These are phyloP conservation scores for Arachnomyces sp. DNA, from an alignment of 2,329 filamentous ascomycete species.

Conservation along the genomic window DNA sequence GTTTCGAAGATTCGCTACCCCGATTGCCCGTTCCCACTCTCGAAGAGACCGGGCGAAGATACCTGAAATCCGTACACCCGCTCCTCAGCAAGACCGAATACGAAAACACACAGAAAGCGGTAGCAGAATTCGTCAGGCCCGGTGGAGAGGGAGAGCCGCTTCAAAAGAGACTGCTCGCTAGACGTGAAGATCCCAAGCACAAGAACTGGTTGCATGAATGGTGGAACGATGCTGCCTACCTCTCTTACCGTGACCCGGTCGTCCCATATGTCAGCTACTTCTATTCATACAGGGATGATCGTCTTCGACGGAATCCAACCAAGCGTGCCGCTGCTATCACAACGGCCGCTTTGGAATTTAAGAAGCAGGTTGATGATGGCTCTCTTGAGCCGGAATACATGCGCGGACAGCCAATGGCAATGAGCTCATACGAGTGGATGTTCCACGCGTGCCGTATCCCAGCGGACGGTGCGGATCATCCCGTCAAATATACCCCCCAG, in stretches of 20 bases:
- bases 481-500: conserved; percentile 66
- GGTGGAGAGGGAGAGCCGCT: conserved; percentile 74
- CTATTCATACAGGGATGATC: conserved; percentile 95
- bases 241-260: conserved; percentile 87
- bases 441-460: conserved; percentile 90
- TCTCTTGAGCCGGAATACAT: conserved; percentile 95
- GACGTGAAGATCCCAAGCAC: conserved; percentile 67
- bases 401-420: conserved; percentile 94
- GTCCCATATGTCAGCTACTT: conserved; percentile 99
- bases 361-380: conserved; percentile 76
- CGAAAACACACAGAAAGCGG: conserved; percentile 63
- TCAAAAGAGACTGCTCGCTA: conserved; percentile 78
- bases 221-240: conserved; percentile 96
- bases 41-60: conserved; percentile 57
- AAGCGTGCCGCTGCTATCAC: conserved; percentile 90
- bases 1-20: conserved; percentile 60
- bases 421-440: conserved; percentile 99
- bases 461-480: conserved; percentile 71
- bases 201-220: conserved; percentile 97
- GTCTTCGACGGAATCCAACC: conserved; percentile 74
- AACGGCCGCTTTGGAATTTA: conserved; percentile 82
- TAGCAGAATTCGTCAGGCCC: conserved; percentile 82
- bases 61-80: conserved; percentile 60
- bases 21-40: conserved; percentile 55
- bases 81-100: conserved; percentile 53